Conservation (phyloP, 805 yeast species). For the Sugiyamaella lignohabitans region DNA sequence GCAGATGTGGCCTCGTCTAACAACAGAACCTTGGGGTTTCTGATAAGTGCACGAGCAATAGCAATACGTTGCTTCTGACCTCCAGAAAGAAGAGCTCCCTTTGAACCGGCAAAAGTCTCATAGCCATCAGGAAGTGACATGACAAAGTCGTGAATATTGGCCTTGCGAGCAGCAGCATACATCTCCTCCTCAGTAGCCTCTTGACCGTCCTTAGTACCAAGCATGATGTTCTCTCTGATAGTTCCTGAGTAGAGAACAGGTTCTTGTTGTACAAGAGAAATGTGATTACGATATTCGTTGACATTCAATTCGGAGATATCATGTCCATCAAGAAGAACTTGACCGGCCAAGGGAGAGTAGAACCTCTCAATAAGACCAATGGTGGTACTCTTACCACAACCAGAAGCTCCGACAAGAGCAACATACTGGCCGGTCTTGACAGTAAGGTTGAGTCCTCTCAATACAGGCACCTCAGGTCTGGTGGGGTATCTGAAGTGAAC, state of each 20-base stretch:
- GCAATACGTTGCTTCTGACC: slow-evolving; percentile 77
- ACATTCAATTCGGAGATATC: slow-evolving; percentile 45
- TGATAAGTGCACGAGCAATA: slow-evolving; percentile 65
- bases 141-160: slow-evolving; percentile 54
- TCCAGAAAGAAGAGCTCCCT: slow-evolving; percentile 58
- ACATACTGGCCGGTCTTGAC: slow-evolving; percentile 48
- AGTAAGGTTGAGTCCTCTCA: slow-evolving; percentile 44
- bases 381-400: slow-evolving; percentile 56
- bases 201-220: slow-evolving; percentile 36
- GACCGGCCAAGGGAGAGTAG: slow-evolving; percentile 45
- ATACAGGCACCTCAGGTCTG: slow-evolving; percentile 44
- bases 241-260: slow-evolving; percentile 53
- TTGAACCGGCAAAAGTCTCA: slow-evolving; percentile 49
- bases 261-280: slow-evolving; percentile 59
- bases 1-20: slow-evolving; percentile 70
- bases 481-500: slow-evolving; percentile 63
- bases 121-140: slow-evolving; percentile 53
- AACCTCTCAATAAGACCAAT: slow-evolving; percentile 46
- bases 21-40: slow-evolving; percentile 56
- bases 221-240: slow-evolving; percentile 48
- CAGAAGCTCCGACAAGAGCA: slow-evolving; percentile 64
- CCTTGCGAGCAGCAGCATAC: slow-evolving; percentile 42
- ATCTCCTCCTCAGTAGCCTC: slow-evolving; percentile 40
- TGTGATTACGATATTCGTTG: slow-evolving; percentile 42
- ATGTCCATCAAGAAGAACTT: slow-evolving; percentile 46